A percentile compares a stretch with the other conserved stretches of the same genome.
phyloP scores from a whole-genome alignment of 306 rosid genomes.

The Lupinus albus region DNA sequence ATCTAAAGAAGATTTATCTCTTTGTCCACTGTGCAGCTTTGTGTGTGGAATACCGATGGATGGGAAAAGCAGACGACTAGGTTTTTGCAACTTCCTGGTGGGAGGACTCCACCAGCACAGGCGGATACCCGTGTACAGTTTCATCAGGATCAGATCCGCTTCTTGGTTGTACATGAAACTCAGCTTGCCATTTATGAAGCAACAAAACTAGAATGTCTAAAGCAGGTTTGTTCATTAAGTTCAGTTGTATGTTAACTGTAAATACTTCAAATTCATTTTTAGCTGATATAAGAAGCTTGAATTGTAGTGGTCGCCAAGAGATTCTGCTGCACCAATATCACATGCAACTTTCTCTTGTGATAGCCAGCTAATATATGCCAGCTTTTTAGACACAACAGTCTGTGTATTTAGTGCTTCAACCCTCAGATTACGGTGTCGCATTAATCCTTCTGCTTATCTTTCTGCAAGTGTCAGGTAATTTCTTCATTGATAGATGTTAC shows the following conservation, averaged over 20 bases:
- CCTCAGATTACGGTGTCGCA: constrained; percentile 86
- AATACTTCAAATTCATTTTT: background rate
- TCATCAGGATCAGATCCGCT: constrained; percentile 85
- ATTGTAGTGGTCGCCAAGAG: constrained; percentile 76
- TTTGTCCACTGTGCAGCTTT: constrained; percentile 55
- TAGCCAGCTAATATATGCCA: constrained; percentile 88
- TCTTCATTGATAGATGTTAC: constrained; percentile 5
- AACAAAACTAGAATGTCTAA: constrained; percentile 73
- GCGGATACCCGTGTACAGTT: constrained; percentile 98
- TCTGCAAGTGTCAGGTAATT: constrained; percentile 76
- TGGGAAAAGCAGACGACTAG: constrained; percentile 93
- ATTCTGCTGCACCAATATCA: constrained; percentile 85
- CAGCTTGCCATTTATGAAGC: constrained; percentile 95
- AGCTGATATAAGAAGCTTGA: constrained; percentile 34
- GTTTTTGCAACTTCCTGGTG: constrained; percentile 79
- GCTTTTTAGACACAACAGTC: constrained; percentile 84
- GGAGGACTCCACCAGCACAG: constrained; percentile 76
- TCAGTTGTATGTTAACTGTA: constrained; percentile 4
- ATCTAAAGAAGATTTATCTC: constrained; percentile 24
- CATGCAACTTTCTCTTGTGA: constrained; percentile 97
- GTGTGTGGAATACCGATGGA: constrained; percentile 90
- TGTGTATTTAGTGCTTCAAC: constrained; percentile 73
- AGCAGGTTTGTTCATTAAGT: constrained; percentile 58
- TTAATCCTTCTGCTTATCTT: constrained; percentile 85
- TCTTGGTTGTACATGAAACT: constrained; percentile 93